Base-by-base conservation (phyloP, 2,329 filamentous ascomycete genomes). In the Domatiomyces globalis region DNA sequence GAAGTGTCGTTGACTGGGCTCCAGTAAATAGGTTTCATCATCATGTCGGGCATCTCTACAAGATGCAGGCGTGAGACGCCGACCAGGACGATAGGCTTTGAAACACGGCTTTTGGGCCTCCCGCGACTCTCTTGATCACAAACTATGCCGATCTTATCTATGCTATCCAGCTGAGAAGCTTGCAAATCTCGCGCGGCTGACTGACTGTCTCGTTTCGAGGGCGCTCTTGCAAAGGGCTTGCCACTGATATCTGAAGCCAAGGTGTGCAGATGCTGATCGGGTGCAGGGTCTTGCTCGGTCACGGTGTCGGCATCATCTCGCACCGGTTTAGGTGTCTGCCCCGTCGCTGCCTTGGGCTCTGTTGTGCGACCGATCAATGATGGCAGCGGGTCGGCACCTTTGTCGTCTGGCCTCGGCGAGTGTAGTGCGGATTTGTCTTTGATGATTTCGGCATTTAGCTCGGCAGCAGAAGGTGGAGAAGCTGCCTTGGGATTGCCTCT, bases 1-100 rank as follows among this genome's bases (percentile, higher is more conserved):
- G 87, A 84, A 29, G 94, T 78, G 62, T 96, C 92, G 61, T 94
- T 88, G 29, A 96, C 77, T 6, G 92, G 90, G 17, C 84, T 89
- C 92, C 92, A 98, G 65, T 98, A 98, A 54, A 96, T 95, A 0
- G 92, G 92, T 66, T 89, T 87, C 88, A 98, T 94, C 62, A 86
- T 76, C 33, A 94, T 70, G 49, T 78, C 78, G 19, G 90, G 88
- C 60, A 96, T 74, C 52, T 85, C 81, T 1, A 96, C 90, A 62
- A 89, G 78, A 64, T 98, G 90, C 52, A 98, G 73, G 58, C 88
- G 79, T n/a, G 89, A 94, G 5, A 92, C 74, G 0, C 92, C 92
- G 1, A 96, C 90, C 2, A 88, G 81, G 2, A 96, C 81, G 52
- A 55, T 10, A 39, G 33, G 33, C 12, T 12, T 39, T 10, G 33